Evolutionary conservation across 2,329 filamentous ascomycete genomes (phyloP), one percentile per base, ranked within the genome.

Genomic region (Nigrograna mackinnonii): DNA sequence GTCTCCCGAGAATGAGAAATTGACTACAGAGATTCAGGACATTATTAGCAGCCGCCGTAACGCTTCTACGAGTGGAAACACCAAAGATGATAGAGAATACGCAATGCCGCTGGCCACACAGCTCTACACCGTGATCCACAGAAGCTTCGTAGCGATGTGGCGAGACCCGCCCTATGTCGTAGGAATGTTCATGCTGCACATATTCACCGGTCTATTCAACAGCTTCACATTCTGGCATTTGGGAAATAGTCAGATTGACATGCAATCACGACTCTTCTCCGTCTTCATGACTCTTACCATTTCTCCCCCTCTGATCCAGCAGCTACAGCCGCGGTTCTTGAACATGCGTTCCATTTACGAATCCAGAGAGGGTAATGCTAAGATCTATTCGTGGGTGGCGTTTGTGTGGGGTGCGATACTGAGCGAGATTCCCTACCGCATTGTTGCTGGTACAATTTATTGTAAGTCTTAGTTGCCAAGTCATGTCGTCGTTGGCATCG

Each of bases 231-330:
- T 76, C 64, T 77, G 72, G 73, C 64, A 71, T 49, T 62, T 76
- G 18, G 68, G 68, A 3, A 57, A 69, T 40, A 66, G 62, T 14
- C 62, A 64, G 38, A 61, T 70, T 22, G 72, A 74, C 33, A 66
- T 75, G 49, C 68, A 71, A 62, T 85, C 83, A 35, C 78, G 85
- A 6, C 76, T 91, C 6, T 91, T 92, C 68, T 84, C 85, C 6
- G 76, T 86, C 41, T 92, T 92, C 67, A 84, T 90, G 78, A 86
- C 85, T 0, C 74, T 91, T 4, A 89, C 84, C 5, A 87, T 94
- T 50, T 79, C 80, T 1, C 86, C 86, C 1, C 85, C 86, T 0
- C 72, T 91, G 1, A 87, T 91, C 44, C 85, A 91, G 55, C 87
- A 91, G 54, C 74, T 91, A 0, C 86, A 91, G 57, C 88, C 88